Evolutionary conservation across 2,329 filamentous ascomycete species (phyloP).

Genomic region (Chaetomium olivaceum): DNA sequence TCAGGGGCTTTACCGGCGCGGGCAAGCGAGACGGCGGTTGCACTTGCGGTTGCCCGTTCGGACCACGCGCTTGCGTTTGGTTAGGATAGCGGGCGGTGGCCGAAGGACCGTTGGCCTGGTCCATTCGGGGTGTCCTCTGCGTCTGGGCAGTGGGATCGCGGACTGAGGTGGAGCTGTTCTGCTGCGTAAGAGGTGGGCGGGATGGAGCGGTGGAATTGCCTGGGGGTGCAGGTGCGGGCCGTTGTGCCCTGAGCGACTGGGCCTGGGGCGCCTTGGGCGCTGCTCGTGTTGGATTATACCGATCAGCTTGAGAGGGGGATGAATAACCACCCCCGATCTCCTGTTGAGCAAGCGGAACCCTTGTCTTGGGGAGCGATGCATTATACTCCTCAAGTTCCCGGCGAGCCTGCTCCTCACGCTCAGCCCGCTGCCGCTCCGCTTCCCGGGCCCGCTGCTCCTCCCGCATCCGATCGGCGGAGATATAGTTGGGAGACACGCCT

Average conservation of each 20-base stretch:
- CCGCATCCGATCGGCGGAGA: slow-evolving; percentile 50
- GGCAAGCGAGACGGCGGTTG: slow-evolving; percentile 54
- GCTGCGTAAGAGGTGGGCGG: slow-evolving; percentile 51
- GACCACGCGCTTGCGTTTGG: slow-evolving; percentile 54
- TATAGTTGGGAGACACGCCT: slow-evolving; percentile 56
- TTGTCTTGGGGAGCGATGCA: slow-evolving; percentile 79
- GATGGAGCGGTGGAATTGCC: slow-evolving; percentile 41
- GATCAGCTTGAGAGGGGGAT: slow-evolving; percentile 51
- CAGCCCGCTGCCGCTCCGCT: slow-evolving; percentile 57
- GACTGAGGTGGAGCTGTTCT: slow-evolving; percentile 52
- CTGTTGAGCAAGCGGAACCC: slow-evolving; percentile 80
- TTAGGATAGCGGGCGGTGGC: slow-evolving; percentile 60
- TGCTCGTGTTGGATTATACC: slow-evolving; percentile 83
- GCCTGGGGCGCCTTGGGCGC: slow-evolving; percentile 67
- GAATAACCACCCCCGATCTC: slow-evolving; percentile 79
- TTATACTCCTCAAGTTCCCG: slow-evolving; percentile 87
- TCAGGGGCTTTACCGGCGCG: slow-evolving; percentile 73
- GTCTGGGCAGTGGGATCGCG: slow-evolving; percentile 46
- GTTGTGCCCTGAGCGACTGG: slow-evolving; percentile 65
- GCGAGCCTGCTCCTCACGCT: slow-evolving; percentile 66
- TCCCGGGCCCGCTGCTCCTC: slow-evolving; percentile 64
- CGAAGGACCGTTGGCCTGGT: slow-evolving; percentile 49
- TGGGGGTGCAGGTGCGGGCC: slow-evolving; percentile 74
- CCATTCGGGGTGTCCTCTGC: slow-evolving; percentile 49
- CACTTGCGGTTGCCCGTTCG: slow-evolving; percentile 49